Conservation (phyloP, 768 basidiomycete species). For the Calocybe indica region DNA sequence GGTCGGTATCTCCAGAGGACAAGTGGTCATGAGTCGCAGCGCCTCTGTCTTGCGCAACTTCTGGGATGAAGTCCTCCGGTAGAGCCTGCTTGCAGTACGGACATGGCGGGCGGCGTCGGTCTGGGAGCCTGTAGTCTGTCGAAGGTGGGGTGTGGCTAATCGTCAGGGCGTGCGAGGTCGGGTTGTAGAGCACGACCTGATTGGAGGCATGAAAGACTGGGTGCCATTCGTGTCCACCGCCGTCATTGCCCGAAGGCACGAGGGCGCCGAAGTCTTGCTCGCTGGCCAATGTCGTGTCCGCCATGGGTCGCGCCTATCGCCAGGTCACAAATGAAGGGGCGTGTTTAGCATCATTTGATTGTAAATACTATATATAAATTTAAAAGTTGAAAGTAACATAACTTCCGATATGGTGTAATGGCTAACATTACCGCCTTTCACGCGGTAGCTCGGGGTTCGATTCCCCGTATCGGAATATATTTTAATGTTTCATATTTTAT, state of each 20-base stretch:
- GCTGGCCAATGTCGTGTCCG: not conserved
- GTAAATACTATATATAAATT: too few relatives aligned
- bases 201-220: slow-evolving; percentile 80
- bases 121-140: slow-evolving; percentile 10
- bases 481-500: too few relatives aligned
- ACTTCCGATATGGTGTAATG: slow-evolving; percentile 45
- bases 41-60: not conserved
- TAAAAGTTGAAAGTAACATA: too few relatives aligned
- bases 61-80: slow-evolving; percentile 35
- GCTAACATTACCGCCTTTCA: slow-evolving; percentile 51
- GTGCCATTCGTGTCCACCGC: slow-evolving; percentile 45
- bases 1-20: slow-evolving; percentile 19
- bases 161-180: slow-evolving; percentile 76
- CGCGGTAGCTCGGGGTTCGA: slow-evolving; percentile 55
- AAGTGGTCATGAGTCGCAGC: too few relatives aligned
- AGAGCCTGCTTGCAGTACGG: slow-evolving; percentile 72
- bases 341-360: too few relatives aligned
- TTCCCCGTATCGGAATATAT: slow-evolving; percentile 36
- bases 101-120: slow-evolving; percentile 34
- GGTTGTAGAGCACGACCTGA: slow-evolving; percentile 85
- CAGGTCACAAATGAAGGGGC: too few relatives aligned
- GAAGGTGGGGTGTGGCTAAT: slow-evolving; percentile 33
- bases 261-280: not conserved
- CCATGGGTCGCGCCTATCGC: too few relatives aligned
- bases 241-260: too few relatives aligned